These are phyloP conservation scores for Tillandsia fasciculata DNA, from an alignment of 176 grass and related monocot species.

Conservation along the genomic window DNA sequence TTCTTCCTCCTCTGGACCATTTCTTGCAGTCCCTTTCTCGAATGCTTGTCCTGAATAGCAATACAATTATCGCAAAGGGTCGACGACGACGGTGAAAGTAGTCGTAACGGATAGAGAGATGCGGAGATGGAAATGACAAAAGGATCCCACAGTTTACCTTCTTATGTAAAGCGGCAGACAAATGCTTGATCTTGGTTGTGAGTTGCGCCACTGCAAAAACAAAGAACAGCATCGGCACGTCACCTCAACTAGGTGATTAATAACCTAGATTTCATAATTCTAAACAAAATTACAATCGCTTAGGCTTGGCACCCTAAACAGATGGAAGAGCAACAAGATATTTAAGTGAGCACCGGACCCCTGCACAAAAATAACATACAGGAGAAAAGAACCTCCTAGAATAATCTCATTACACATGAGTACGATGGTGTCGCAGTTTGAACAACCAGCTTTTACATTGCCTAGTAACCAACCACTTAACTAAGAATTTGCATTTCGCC, in stretches of 20 bases:
- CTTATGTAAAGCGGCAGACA: slow-evolving; percentile 70
- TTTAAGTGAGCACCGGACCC: no score
- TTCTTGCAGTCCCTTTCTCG: slow-evolving; percentile 72
- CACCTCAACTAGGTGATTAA: not conserved
- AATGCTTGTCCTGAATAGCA: slow-evolving; percentile 74
- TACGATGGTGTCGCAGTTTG: no score
- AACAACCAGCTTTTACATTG: no score
- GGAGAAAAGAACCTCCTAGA: no score
- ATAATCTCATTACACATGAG: no score
- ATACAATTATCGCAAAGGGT: not conserved
- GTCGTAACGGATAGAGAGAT: not conserved
- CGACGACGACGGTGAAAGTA: not conserved
- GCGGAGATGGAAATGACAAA: not conserved
- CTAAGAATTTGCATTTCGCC: no score
- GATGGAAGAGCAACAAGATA: no score
- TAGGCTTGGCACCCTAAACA: no score
- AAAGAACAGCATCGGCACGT: not conserved
- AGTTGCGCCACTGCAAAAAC: slow-evolving; percentile 70
- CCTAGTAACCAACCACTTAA: no score
- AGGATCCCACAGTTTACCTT: slow-evolving; percentile 41
- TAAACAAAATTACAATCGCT: not conserved
- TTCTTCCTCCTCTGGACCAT: slow-evolving; percentile 98
- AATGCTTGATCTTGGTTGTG: slow-evolving; percentile 95
- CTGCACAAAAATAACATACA: no score
- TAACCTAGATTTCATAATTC: not conserved